Percentiles rank a stretch among this genome's conserved stretches.
phyloP scores from a whole-genome alignment of 257 asterid species.

The Solanum lycopersicoides region DNA sequence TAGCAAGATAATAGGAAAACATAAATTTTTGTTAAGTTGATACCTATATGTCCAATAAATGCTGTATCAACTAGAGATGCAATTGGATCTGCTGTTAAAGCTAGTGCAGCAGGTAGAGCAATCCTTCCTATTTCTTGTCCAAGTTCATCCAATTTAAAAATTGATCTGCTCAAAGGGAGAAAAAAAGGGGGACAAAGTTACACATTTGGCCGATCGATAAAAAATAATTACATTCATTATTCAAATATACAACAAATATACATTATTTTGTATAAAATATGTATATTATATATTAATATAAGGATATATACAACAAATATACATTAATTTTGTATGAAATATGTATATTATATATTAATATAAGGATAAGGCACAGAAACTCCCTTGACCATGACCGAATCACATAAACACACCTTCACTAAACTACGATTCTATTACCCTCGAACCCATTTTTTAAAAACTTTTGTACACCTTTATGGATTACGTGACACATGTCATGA shows the following conservation, averaged over 20 bases:
- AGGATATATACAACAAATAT: too few species aligned
- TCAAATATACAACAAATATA: neutral
- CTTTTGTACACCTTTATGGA: too few species aligned
- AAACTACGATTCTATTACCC: too few species aligned
- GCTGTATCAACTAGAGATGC: constrained; percentile 81
- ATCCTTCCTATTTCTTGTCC: constrained; percentile 57
- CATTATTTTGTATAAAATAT: neutral
- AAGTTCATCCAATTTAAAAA: constrained; percentile 53
- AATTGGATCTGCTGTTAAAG: constrained; percentile 79
- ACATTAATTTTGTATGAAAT: too few species aligned
- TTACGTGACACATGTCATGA: too few species aligned
- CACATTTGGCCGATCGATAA: neutral
- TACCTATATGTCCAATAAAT: constrained; percentile 85
- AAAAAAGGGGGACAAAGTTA: neutral
- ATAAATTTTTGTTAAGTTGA: neutral
- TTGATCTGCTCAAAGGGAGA: constrained; percentile 22
- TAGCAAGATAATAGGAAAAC: neutral
- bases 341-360: too few species aligned
- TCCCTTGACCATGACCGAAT: too few species aligned
- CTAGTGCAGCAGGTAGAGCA: constrained; percentile 66
- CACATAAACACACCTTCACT: too few species aligned
- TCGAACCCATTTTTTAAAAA: too few species aligned
- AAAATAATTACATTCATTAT: neutral
- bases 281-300: neutral
- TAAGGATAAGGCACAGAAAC: neutral